Percentiles rank a stretch among this genome's conserved stretches.
These are phyloP conservation scores for Volvox carteri DNA, from an alignment of 163 green algal species.

Conservation along the genomic window DNA sequence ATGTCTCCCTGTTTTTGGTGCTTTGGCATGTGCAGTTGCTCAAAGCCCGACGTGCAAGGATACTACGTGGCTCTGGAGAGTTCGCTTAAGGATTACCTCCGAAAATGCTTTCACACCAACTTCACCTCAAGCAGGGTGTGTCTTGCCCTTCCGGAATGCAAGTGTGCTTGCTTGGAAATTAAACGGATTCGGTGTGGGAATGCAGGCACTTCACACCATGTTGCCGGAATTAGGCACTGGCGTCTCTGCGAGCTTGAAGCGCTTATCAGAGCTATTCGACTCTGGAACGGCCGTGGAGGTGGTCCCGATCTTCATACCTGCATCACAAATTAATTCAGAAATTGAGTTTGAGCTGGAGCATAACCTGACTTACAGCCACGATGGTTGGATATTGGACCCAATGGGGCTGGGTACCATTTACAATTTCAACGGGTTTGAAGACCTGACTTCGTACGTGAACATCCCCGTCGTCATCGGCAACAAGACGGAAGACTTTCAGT, in stretches of 20 bases:
- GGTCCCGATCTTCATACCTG: constrained; percentile 55
- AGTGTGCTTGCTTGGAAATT: not conserved
- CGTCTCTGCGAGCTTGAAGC: constrained; percentile 31
- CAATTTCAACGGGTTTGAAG: constrained; percentile 55
- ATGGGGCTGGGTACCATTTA: constrained; percentile 48
- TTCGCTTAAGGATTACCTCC: constrained; percentile 53
- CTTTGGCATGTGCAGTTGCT: constrained; percentile 35
- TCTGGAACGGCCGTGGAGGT: constrained; percentile 27
- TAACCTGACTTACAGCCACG: constrained; percentile 56
- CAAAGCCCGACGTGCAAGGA: constrained; percentile 46
- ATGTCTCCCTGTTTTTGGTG: not conserved
- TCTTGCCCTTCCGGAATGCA: not conserved
- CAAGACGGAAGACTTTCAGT: not conserved
- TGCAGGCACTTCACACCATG: constrained; percentile 59
- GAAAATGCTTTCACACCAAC: constrained; percentile 62
- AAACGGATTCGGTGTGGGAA: not conserved
- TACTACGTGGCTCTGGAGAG: constrained; percentile 58
- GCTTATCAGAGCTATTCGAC: constrained; percentile 39
- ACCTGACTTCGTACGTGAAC: constrained; percentile 11
- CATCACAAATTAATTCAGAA: constrained; percentile 51
- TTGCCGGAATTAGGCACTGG: constrained; percentile 34
- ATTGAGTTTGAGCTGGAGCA: constrained; percentile 61
- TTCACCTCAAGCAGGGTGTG: constrained; percentile 54
- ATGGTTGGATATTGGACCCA: constrained; percentile 59
- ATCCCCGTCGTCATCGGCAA: not conserved